phyloP scores from a whole-genome alignment of 805 yeast genomes.

The Metschnikowia peoriensis region DNA sequence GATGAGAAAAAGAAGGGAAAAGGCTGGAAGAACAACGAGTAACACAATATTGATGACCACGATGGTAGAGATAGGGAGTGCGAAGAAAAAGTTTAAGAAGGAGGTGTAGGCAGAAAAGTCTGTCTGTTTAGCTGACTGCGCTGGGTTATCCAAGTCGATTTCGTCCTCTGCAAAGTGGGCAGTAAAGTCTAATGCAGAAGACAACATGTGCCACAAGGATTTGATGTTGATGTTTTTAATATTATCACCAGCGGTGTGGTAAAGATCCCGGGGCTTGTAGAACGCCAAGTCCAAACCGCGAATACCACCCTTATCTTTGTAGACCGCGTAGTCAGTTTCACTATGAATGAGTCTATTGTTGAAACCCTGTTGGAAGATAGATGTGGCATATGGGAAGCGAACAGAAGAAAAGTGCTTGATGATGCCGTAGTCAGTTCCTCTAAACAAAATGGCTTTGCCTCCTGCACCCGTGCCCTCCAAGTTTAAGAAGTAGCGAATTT shows the following conservation, averaged over 20 bases:
- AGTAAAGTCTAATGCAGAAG: constrained; percentile 63
- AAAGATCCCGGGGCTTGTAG: constrained; percentile 76
- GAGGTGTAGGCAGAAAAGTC: constrained; percentile 63
- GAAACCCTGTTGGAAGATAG: constrained; percentile 83
- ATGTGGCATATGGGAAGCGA: constrained; percentile 70
- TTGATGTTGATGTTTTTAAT: constrained; percentile 61
- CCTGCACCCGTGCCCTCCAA: constrained; percentile 94
- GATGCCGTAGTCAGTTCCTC: constrained; percentile 78
- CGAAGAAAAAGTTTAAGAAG: constrained; percentile 55
- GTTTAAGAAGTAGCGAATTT: constrained; percentile 67
- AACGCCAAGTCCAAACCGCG: constrained; percentile 91
- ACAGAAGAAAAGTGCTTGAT: constrained; percentile 57
- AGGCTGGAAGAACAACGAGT: constrained; percentile 54
- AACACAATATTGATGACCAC: constrained; percentile 52
- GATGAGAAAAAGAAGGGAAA: constrained; percentile 45
- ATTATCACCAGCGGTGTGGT: constrained; percentile 76
- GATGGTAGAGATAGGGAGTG: constrained; percentile 51
- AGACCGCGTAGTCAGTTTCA: constrained; percentile 84
- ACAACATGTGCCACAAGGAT: constrained; percentile 83
- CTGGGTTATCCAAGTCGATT: constrained; percentile 30
- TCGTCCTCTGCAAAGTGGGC: constrained; percentile 35
- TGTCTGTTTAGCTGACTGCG: constrained; percentile 20
- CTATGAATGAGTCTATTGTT: constrained; percentile 66
- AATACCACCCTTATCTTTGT: constrained; percentile 56
- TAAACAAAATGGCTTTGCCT: constrained; percentile 75